Conservation (phyloP, 441 rosid species). For the Breynia disticha region DNA sequence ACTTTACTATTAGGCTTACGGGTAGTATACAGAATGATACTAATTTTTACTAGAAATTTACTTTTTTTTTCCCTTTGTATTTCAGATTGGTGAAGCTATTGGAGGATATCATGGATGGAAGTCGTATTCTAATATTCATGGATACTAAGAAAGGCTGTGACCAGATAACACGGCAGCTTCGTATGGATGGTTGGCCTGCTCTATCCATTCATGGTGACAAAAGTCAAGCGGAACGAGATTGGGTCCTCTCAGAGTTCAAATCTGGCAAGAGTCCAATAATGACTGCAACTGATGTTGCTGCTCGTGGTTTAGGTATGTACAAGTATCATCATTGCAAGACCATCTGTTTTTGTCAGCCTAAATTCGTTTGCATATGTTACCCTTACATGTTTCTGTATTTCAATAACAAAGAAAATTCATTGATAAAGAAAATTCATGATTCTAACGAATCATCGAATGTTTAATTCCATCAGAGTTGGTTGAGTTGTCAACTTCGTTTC, state of each 20-base stretch:
- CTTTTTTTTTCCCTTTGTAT: not conserved
- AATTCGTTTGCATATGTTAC: too few relatives aligned
- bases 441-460: too few relatives aligned
- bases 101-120: constrained; percentile 98
- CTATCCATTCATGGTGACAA: constrained; percentile 95
- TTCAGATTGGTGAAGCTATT: constrained; percentile 81
- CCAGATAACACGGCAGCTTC: constrained; percentile 91
- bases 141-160: constrained; percentile 98
- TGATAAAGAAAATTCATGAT: too few relatives aligned
- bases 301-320: constrained; percentile 85
- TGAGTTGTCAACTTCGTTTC: too few relatives aligned
- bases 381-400: too few relatives aligned
- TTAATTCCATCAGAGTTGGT: too few relatives aligned
- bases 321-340: too few relatives aligned
- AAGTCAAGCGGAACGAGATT: constrained; percentile 98
- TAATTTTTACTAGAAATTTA: not conserved
- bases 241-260: constrained; percentile 97
- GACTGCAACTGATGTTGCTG: constrained; percentile 99
- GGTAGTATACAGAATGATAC: not conserved
- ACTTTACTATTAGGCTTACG: too few relatives aligned
- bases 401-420: too few relatives aligned
- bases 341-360: too few relatives aligned
- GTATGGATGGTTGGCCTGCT: constrained; percentile 99
- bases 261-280: constrained; percentile 95
- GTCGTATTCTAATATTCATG: constrained; percentile 82